Evolutionary conservation across 2,329 filamentous ascomycete genomes (phyloP).

Genomic region (Parasarocladium wereldwijsianum): DNA sequence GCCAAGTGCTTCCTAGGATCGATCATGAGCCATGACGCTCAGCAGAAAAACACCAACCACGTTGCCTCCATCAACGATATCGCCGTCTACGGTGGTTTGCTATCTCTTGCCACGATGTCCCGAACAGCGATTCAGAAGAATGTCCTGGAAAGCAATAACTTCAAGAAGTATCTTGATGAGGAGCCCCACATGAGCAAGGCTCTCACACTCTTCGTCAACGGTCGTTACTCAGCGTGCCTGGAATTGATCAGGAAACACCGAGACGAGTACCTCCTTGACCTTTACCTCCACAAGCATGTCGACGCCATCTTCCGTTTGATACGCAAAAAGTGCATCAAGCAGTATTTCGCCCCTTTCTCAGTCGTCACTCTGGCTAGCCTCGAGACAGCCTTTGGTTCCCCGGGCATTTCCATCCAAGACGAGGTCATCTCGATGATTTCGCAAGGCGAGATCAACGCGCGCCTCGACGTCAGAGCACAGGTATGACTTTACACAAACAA

Average conservation of each 20-base stretch:
- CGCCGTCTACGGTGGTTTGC: constrained; percentile 80
- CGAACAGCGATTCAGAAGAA: constrained; percentile 56
- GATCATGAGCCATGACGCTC: too few relatives aligned
- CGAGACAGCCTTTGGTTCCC: constrained; percentile 57
- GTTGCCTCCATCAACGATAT: constrained; percentile 77
- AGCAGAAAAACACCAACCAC: constrained; percentile 40
- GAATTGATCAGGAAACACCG: constrained; percentile 69
- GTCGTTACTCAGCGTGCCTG: constrained; percentile 76
- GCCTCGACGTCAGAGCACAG: constrained; percentile 72
- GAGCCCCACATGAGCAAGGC: constrained; percentile 91
- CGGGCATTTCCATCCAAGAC: constrained; percentile 47
- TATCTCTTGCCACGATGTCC: constrained; percentile 81
- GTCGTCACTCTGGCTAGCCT: constrained; percentile 71
- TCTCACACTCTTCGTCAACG: constrained; percentile 76
- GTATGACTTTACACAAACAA: constrained; percentile 20
- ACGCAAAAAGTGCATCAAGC: constrained; percentile 79
- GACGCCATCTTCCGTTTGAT: constrained; percentile 56
- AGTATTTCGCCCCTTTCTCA: constrained; percentile 85
- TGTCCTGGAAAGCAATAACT: constrained; percentile 67
- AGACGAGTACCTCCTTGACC: constrained; percentile 77
- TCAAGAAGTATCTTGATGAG: constrained; percentile 78
- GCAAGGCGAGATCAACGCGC: constrained; percentile 53
- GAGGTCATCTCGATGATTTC: constrained; percentile 74
- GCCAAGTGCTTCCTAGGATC: constrained; percentile 50
- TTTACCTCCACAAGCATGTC: constrained; percentile 69